Percentiles rank a stretch among this genome's conserved stretches.
Conservation (phyloP, 257 asterid genomes). For the Knoxia roxburghii region DNA sequence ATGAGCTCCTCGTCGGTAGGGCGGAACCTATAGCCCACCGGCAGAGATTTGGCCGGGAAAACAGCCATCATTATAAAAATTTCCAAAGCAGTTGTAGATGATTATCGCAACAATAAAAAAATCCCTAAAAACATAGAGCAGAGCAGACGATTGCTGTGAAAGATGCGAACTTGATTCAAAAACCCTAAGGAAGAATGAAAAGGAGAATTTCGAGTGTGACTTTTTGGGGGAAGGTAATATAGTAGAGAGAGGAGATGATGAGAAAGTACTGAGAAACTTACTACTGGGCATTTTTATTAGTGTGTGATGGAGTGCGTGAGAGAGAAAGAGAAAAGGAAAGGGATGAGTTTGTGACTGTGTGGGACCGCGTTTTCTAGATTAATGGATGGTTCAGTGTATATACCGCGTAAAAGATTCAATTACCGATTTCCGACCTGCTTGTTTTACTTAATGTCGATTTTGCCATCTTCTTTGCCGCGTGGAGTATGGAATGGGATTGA, state of each 20-base stretch:
- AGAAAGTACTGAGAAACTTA: background rate
- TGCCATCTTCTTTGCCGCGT: background rate
- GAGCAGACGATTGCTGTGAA: too few species aligned
- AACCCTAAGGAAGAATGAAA: background rate
- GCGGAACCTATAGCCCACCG: slow-evolving; percentile 87
- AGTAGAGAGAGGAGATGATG: background rate
- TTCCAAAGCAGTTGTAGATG: too few species aligned
- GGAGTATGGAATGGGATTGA: too few species aligned
- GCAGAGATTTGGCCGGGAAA: slow-evolving; percentile 46
- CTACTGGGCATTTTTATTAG: background rate
- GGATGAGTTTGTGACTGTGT: slow-evolving; percentile 9
- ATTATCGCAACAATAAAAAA: too few species aligned
- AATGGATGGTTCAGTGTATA: slow-evolving; percentile 32
- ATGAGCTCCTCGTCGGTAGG: slow-evolving; percentile 93
- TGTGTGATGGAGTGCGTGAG: background rate
- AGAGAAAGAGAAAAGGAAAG: background rate
- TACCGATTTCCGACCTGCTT: background rate
- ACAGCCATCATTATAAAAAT: slow-evolving; percentile 54
- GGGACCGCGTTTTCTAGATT: slow-evolving; percentile 34
- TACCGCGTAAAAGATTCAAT: slow-evolving; percentile 37
- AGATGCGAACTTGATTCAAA: too few species aligned
- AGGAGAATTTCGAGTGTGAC: background rate
- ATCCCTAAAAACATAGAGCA: too few species aligned
- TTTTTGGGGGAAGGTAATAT: background rate
- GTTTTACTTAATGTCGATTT: background rate